These are phyloP conservation scores for Boletus sensibilis DNA, from an alignment of 768 basidiomycete genomes.

Conservation along the genomic window DNA sequence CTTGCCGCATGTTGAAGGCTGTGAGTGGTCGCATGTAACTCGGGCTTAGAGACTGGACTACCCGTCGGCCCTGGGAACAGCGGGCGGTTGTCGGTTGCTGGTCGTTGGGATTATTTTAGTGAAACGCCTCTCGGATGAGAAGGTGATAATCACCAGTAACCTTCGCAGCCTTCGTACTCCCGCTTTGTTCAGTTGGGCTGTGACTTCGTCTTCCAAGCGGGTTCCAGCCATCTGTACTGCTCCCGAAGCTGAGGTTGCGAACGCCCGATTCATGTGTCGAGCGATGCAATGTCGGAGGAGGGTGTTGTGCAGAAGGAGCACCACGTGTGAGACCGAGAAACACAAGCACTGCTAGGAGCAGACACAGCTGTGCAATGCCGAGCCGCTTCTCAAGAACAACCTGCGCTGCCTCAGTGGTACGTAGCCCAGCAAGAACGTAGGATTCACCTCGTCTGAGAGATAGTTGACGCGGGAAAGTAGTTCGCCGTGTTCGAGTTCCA, in stretches of 20 bases:
- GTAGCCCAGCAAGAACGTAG: neutral
- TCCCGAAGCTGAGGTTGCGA: conserved; percentile 55
- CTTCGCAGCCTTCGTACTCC: conserved; percentile 14
- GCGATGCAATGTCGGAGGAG: conserved; percentile 6
- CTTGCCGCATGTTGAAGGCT: neutral
- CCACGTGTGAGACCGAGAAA: conserved; percentile 88
- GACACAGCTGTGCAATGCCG: conserved; percentile 82
- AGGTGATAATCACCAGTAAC: conserved; percentile 7
- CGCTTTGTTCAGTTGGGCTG: conserved; percentile 25
- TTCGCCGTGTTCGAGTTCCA: conserved; percentile 71
- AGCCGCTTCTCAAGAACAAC: conserved; percentile 86
- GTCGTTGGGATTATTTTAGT: neutral
- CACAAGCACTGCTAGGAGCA: conserved; percentile 77
- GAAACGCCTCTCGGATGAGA: neutral
- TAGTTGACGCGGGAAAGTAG: conserved; percentile 69
- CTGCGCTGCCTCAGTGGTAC: conserved; percentile 37
- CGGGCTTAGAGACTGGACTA: neutral
- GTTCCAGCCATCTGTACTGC: conserved; percentile 43
- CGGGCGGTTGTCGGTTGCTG: neutral
- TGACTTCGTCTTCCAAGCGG: conserved; percentile 28
- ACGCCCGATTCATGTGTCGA: conserved; percentile 55
- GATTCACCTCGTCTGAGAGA: conserved; percentile 74
- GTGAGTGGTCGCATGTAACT: neutral
- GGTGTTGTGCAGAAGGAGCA: conserved; percentile 36
- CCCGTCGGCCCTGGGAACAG: neutral